Base-by-base conservation (phyloP, 2,329 filamentous ascomycete genomes). In the Aspergillus chevalieri region DNA sequence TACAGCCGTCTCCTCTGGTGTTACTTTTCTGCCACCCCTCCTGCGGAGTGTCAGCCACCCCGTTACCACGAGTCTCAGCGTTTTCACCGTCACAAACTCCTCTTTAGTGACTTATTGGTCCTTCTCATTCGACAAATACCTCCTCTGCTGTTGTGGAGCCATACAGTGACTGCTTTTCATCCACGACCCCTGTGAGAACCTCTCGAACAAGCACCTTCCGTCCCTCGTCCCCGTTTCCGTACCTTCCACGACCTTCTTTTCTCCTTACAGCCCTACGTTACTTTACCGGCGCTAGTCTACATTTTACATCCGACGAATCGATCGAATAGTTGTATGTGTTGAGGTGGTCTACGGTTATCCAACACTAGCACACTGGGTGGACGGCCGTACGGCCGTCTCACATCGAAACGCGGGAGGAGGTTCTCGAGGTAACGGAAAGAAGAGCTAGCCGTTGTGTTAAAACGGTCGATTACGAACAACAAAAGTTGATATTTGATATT, bases 301-400 rank as follows among this genome's bases (percentile, higher is more conserved):
- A 30, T 28, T 17, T 17, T 26, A 6, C 6, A 8, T 9, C 5
- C 12, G 22, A 22, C 21, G 4, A 22, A 28, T 44, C 38, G 42
- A 19, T 39, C 22, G 22, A 26, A 26, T 44, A 28, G n/a, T 44
- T 52, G 48, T 49, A 59, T 57, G 54, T 38, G 39, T 48, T 53
- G 46, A 34, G 19, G 43, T 19, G 47, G 28, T 34, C 21, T 24
- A 43, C 53, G 33, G 33, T 57, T 54, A 51, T 47, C 51, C 43
- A 46, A 49, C 45, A 52, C 45, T 56, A 62, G 54, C 47, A 59
- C 42, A 50, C 47, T 54, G 60, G 62, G 64, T 64, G 58, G 65
- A 64, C 65, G 65, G 65, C 65, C 65, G 58, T 60, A 47, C 50
- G 64, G 65, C 65, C 65, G 62, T 67, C 64, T 66, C 62, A 57